Conservation (phyloP, 768 basidiomycete genomes). For the Collybia nuda region DNA sequence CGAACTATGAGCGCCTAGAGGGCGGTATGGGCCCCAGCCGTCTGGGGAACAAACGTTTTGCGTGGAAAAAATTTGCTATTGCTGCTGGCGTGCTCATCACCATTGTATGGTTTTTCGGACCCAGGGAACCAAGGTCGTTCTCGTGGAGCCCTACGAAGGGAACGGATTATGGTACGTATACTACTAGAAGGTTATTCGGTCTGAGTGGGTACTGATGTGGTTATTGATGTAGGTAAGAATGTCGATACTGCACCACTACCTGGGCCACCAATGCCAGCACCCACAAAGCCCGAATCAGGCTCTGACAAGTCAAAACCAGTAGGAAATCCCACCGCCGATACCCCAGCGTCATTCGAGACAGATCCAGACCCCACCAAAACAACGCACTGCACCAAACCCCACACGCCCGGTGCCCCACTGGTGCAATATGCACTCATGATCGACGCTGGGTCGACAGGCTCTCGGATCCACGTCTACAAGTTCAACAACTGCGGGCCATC, state of each 20-base stretch:
- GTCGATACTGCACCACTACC: background rate
- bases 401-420: conserved; percentile 48
- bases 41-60: conserved; percentile 27
- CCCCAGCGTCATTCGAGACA: conserved; percentile 60
- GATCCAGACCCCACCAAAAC: conserved; percentile 78
- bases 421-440: conserved; percentile 97
- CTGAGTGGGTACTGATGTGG: too few relatives aligned
- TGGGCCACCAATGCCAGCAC: conserved; percentile 8
- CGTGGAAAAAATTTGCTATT: conserved; percentile 70
- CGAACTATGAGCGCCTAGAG: conserved; percentile 61
- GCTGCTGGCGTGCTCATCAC: conserved; percentile 55
- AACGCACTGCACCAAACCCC: conserved; percentile 63
- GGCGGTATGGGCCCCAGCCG: conserved; percentile 55
- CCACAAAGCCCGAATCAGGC: conserved; percentile 5
- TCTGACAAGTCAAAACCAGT: conserved; percentile 10
- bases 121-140: conserved; percentile 29
- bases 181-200: background rate
- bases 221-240: background rate
- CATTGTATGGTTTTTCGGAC: conserved; percentile 69
- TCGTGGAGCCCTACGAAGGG: conserved; percentile 9
- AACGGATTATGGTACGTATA: background rate
- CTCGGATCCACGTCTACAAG: conserved; percentile 97
- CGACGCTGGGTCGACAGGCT: conserved; percentile 97
- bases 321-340: conserved; percentile 11
- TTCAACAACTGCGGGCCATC: conserved; percentile 87